These are phyloP conservation scores for Cymbidium sinense DNA, from an alignment of 106 monocot genomes.

Conservation along the genomic window DNA sequence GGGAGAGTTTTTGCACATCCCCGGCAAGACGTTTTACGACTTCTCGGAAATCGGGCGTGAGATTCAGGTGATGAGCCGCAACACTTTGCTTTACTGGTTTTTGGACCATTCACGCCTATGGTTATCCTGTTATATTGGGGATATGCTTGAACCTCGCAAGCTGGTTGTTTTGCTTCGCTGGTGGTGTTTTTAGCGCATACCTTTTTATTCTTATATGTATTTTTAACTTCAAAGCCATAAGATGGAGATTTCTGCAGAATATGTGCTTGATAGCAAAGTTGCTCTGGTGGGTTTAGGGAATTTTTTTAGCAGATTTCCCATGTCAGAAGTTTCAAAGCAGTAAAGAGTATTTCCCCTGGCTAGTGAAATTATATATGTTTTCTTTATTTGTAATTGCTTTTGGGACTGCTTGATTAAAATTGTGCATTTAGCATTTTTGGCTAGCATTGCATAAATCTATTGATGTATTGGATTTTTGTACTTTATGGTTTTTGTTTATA, in stretches of 20 bases:
- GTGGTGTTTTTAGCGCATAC: not conserved
- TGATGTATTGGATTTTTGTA: not conserved
- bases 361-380: not conserved
- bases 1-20: conserved; percentile 90
- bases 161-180: not conserved
- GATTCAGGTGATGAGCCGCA: conserved; percentile 51
- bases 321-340: not conserved
- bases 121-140: not conserved
- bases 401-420: not conserved
- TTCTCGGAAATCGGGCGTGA: conserved; percentile 63
- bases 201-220: not conserved
- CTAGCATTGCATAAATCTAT: not conserved
- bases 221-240: not conserved
- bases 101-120: not conserved
- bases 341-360: not conserved
- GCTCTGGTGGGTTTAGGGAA: not conserved
- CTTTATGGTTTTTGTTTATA: not conserved
- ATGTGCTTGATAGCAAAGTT: not conserved
- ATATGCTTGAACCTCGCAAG: not conserved
- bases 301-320: not conserved
- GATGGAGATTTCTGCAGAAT: not conserved
- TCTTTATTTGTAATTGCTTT: not conserved
- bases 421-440: not conserved
- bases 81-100: not conserved
- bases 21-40: conserved; percentile 59